Percentiles rank a stretch among this genome's conserved stretches.
phyloP scores from a whole-genome alignment of 192 early-diverging fungal species.

The Lobosporangium transversale region DNA sequence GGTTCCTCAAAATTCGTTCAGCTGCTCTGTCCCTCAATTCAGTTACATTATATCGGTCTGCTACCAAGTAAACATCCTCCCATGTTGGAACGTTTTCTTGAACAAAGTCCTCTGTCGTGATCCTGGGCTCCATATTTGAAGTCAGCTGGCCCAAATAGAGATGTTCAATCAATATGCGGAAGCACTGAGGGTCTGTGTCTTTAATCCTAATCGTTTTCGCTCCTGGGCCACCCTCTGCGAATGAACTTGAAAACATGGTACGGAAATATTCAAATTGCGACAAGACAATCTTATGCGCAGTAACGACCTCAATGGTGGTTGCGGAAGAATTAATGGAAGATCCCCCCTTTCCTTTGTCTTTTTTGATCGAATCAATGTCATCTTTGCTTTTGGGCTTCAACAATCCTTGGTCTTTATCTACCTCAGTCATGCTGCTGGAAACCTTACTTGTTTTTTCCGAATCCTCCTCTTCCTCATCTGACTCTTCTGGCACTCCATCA shows the following conservation, averaged over 20 bases:
- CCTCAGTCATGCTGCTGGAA: too few species aligned
- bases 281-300: constrained; percentile 29
- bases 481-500: too few species aligned
- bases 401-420: too few species aligned
- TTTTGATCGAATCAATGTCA: not conserved
- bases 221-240: constrained; percentile 20
- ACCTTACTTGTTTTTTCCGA: too few species aligned
- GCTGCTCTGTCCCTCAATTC: constrained; percentile 11
- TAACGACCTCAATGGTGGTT: not conserved
- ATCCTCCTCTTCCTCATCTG: too few species aligned
- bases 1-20: not conserved
- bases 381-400: not conserved
- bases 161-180: constrained; percentile 33
- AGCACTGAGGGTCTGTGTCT: constrained; percentile 13
- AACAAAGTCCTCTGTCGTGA: constrained; percentile 15
- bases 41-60: constrained; percentile 21
- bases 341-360: not conserved
- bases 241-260: constrained; percentile 33
- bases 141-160: constrained; percentile 29
- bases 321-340: not conserved
- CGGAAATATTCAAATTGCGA: constrained; percentile 28
- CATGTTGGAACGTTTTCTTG: constrained; percentile 8
- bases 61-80: constrained; percentile 32
- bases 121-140: not conserved
- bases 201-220: constrained; percentile 22